A percentile compares a stretch with the other conserved stretches of the same genome.
Evolutionary conservation across 805 yeast species (phyloP).

Genomic region (Cyberlindnera lachancei): DNA sequence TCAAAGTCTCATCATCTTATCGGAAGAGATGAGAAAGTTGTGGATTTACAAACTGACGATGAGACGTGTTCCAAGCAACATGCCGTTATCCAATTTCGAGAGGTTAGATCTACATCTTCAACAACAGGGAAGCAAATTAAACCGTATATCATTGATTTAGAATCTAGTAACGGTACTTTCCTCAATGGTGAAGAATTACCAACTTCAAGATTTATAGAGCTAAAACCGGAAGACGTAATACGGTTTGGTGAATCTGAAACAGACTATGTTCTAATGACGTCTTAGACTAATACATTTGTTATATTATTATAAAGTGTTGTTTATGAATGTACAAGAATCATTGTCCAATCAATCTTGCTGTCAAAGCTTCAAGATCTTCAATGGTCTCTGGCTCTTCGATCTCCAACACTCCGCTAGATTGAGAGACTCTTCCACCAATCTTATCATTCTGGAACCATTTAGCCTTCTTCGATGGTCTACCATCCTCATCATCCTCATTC

Average conservation of each 20-base stretch:
- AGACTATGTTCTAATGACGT: conserved; percentile 20
- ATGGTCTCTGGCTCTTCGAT: conserved; percentile 83
- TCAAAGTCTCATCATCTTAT: conserved; percentile 25
- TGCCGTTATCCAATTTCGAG: conserved; percentile 40
- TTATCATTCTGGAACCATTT: conserved; percentile 32
- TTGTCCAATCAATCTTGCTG: conserved; percentile 34
- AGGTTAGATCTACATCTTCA: conserved; percentile 4
- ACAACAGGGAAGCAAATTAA: conserved; percentile 7
- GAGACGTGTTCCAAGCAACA: conserved; percentile 38
- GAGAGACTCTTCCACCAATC: conserved; percentile 22
- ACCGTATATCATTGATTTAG: conserved; percentile 40
- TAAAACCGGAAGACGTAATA: conserved; percentile 33
- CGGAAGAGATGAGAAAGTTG: conserved; percentile 30
- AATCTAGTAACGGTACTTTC: conserved; percentile 40
- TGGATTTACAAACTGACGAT: conserved; percentile 30
- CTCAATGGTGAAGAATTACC: conserved; percentile 35
- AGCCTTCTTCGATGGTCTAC: conserved; percentile 25
- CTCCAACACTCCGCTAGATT: conserved; percentile 40
- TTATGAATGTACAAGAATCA: neutral
- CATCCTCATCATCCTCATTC: conserved; percentile 20
- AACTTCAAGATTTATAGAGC: conserved; percentile 33
- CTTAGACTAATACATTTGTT: neutral
- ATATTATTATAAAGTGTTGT: neutral
- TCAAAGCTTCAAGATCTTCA: conserved; percentile 89
- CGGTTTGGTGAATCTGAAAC: conserved; percentile 29